These are phyloP conservation scores for Saccharomycopsis sp. DNA, from an alignment of 805 yeast species.

Conservation along the genomic window DNA sequence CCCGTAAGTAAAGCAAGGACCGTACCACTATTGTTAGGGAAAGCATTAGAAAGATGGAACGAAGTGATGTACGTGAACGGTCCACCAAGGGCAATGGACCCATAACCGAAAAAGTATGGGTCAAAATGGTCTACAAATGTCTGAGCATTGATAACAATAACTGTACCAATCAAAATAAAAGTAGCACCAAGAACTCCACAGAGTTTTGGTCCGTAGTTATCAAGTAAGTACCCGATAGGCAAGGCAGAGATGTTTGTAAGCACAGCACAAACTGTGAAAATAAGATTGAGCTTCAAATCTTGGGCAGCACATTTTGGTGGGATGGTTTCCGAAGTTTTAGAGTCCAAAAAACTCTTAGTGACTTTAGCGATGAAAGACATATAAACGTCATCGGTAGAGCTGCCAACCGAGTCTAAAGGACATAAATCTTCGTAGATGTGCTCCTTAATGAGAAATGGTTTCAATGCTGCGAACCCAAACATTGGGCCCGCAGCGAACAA, in stretches of 20 bases:
- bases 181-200: slow-evolving; percentile 71
- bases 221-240: slow-evolving; percentile 75
- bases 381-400: neutral
- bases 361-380: neutral
- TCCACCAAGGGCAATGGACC: slow-evolving; percentile 79
- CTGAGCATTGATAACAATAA: slow-evolving; percentile 37
- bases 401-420: slow-evolving; percentile 25
- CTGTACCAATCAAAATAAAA: slow-evolving; percentile 51
- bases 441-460: slow-evolving; percentile 71
- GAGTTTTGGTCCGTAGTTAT: slow-evolving; percentile 74
- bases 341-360: neutral
- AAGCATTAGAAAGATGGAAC: slow-evolving; percentile 83
- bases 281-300: slow-evolving; percentile 71
- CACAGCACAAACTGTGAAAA: slow-evolving; percentile 84
- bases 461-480: slow-evolving; percentile 95
- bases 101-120: slow-evolving; percentile 68
- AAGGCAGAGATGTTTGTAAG: slow-evolving; percentile 79
- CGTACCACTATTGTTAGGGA: slow-evolving; percentile 77
- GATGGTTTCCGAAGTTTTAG: neutral
- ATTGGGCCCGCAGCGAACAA: slow-evolving; percentile 87
- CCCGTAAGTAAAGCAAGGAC: slow-evolving; percentile 81
- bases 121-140: slow-evolving; percentile 37
- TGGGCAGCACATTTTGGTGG: slow-evolving; percentile 55
- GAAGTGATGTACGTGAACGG: slow-evolving; percentile 89
- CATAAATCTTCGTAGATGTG: slow-evolving; percentile 70